Evolutionary conservation across 345 rosid species (phyloP).

Genomic region (Lepidium sativum): DNA sequence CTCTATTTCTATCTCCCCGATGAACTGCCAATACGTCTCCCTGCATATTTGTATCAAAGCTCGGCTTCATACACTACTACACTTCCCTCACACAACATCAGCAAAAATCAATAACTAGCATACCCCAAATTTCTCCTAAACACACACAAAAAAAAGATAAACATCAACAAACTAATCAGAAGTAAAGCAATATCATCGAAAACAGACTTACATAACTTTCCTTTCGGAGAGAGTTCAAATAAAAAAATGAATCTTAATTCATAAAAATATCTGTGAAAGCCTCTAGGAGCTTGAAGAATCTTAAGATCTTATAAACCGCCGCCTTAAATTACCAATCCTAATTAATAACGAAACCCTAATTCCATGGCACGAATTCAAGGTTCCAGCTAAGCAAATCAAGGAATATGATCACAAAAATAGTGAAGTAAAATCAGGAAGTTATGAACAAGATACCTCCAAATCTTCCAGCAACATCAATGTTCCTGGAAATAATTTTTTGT

Average conservation of each 20-base stretch:
- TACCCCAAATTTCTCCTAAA: neutral
- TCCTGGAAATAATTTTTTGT: neutral
- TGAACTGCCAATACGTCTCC: slow-evolving; percentile 26
- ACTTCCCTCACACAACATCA: slow-evolving; percentile 13
- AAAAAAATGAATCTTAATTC: too few species aligned
- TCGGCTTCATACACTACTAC: neutral
- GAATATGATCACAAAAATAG: slow-evolving; percentile 1
- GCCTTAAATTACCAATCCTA: neutral
- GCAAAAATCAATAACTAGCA: neutral
- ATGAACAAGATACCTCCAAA: slow-evolving; percentile 7
- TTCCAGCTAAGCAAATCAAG: slow-evolving; percentile 1
- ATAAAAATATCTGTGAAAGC: neutral
- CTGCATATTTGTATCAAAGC: slow-evolving; percentile 12
- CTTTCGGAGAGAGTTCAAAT: too few species aligned
- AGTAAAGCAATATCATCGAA: too few species aligned
- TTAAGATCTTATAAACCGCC: neutral
- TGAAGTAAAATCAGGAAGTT: neutral
- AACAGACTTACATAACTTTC: too few species aligned
- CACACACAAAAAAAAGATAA: neutral
- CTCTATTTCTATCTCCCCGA: slow-evolving; percentile 13
- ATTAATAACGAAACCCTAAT: slow-evolving; percentile 15
- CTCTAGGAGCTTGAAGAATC: neutral
- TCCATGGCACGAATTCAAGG: neutral
- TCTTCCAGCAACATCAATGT: slow-evolving; percentile 10
- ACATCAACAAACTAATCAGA: neutral